Evolutionary conservation across 1,139 yeast genomes (phyloP).

Genomic region (Scheffersomyces cryptocercus): DNA sequence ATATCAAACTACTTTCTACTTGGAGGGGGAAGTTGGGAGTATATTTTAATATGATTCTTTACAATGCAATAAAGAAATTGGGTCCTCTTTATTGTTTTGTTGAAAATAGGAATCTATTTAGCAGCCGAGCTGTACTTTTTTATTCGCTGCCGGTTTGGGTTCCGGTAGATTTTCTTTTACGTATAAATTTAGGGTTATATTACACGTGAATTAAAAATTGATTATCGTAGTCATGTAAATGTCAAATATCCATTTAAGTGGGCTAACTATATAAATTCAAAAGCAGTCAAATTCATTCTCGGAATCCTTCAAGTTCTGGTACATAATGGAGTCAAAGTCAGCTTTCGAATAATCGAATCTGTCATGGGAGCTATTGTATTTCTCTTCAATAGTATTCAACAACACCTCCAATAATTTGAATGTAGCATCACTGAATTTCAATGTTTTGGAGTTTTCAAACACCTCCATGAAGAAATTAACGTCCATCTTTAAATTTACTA

Average conservation of each 20-base stretch:
- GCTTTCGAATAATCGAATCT: constrained; percentile 19
- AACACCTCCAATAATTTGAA: constrained; percentile 37
- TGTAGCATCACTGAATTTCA: constrained; percentile 38
- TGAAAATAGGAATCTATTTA: not conserved
- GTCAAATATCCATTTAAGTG: not conserved
- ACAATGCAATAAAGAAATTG: not conserved
- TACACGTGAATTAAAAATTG: not conserved
- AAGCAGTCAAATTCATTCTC: constrained; percentile 33
- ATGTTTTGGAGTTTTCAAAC: constrained; percentile 37
- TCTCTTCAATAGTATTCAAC: constrained; percentile 32
- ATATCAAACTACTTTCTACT: not conserved
- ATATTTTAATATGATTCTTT: not conserved
- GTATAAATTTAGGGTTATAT: not conserved
- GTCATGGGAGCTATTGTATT: constrained; percentile 18
- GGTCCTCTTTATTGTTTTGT: not conserved
- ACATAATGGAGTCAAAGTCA: constrained; percentile 31
- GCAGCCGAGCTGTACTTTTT: not conserved
- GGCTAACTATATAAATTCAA: constrained; percentile 3
- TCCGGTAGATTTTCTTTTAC: not conserved
- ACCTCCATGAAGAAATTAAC: constrained; percentile 42
- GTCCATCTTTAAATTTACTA: constrained; percentile 36
- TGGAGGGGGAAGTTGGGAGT: constrained; percentile 1
- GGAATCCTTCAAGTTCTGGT: constrained; percentile 31
- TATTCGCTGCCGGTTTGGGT: not conserved
- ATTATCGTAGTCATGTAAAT: not conserved